Evolutionary conservation across 768 basidiomycete genomes (phyloP).

Genomic region (Lactarius hengduanensis): DNA sequence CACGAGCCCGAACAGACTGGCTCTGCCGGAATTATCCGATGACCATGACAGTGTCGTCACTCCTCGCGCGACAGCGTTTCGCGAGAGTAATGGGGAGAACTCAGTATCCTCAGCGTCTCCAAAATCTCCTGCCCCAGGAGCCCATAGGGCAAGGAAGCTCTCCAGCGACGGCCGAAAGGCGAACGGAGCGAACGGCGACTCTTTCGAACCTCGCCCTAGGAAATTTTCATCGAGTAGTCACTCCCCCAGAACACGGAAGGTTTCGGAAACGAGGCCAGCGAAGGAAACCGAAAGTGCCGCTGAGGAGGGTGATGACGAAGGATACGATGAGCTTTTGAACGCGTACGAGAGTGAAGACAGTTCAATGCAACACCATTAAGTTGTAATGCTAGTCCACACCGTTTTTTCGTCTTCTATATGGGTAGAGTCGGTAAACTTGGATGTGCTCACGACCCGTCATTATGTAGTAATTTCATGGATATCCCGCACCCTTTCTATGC

Average conservation of each 20-base stretch:
- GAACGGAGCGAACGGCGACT: constrained; percentile 9
- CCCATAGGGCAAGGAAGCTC: constrained; percentile 34
- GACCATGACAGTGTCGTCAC: constrained; percentile 55
- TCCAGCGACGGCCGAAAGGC: constrained; percentile 32
- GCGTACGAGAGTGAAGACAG: constrained; percentile 80
- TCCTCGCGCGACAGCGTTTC: constrained; percentile 54
- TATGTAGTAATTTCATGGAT: constrained; percentile 14
- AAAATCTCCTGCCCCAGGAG: constrained; percentile 31
- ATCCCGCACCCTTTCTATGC: constrained; percentile 6
- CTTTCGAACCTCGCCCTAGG: constrained; percentile 28
- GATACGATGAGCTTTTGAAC: constrained; percentile 74
- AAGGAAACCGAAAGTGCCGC: constrained; percentile 65
- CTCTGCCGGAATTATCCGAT: constrained; percentile 49
- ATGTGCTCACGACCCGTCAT: neutral
- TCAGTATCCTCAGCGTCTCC: constrained; percentile 34
- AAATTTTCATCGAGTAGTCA: constrained; percentile 34
- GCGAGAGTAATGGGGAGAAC: constrained; percentile 33
- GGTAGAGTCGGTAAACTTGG: constrained; percentile 1
- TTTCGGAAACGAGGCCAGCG: constrained; percentile 34
- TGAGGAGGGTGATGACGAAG: constrained; percentile 73
- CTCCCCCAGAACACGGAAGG: constrained; percentile 33
- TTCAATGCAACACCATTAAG: constrained; percentile 29
- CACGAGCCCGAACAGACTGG: constrained; percentile 47
- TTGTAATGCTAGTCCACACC: neutral
- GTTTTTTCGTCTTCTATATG: constrained; percentile 5